Evolutionary conservation across 2,329 filamentous ascomycete species (phyloP).

Genomic region (Trichophyton equinum): DNA sequence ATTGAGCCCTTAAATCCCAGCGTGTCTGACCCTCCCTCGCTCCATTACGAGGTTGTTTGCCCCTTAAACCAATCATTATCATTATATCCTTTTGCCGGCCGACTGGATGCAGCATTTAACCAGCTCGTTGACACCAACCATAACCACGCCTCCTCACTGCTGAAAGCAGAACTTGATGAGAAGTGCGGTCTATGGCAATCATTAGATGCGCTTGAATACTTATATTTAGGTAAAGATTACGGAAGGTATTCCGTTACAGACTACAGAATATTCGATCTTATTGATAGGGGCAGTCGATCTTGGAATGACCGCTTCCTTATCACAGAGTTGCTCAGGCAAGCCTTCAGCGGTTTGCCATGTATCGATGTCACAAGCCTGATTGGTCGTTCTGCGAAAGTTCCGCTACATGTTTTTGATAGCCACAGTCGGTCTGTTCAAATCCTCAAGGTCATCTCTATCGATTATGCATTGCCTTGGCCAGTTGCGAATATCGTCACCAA

Average conservation of each 20-base stretch:
- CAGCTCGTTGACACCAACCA: conserved; percentile 67
- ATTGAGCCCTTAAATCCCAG: conserved; percentile 23
- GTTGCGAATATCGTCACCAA: conserved; percentile 60
- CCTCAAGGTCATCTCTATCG: conserved; percentile 51
- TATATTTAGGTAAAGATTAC: conserved; percentile 71
- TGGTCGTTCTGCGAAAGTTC: conserved; percentile 38
- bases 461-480: conserved; percentile 55
- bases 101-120: conserved; percentile 59
- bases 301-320: conserved; percentile 78
- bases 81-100: conserved; percentile 43
- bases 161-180: conserved; percentile 55
- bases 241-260: conserved; percentile 54
- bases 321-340: conserved; percentile 62
- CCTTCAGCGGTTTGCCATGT: conserved; percentile 43
- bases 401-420: conserved; percentile 33
- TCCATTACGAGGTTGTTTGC: conserved; percentile 21
- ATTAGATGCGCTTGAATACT: conserved; percentile 52
- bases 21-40: conserved; percentile 25
- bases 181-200: conserved; percentile 54
- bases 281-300: conserved; percentile 46
- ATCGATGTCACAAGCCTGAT: conserved; percentile 52
- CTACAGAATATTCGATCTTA: conserved; percentile 57
- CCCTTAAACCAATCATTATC: conserved; percentile 28
- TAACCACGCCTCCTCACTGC: conserved; percentile 51
- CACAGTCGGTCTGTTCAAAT: conserved; percentile 48